These are phyloP conservation scores for Viola odorata DNA, from an alignment of 345 rosid species.

Conservation along the genomic window DNA sequence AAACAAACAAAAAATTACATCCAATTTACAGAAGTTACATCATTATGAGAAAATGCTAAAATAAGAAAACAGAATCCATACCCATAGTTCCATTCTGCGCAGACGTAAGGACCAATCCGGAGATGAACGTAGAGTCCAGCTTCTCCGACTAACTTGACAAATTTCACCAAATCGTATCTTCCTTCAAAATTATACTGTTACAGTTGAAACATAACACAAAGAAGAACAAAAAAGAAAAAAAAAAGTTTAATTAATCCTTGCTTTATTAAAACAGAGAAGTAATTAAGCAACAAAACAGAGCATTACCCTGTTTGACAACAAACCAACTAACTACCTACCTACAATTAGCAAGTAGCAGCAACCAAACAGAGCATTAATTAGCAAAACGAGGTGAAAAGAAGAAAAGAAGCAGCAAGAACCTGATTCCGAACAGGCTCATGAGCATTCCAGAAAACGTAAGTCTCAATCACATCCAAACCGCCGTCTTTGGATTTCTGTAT, in stretches of 20 bases:
- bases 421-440: constrained; percentile 82
- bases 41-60: not conserved
- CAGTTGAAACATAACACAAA: not conserved
- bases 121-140: constrained; percentile 92
- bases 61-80: constrained; percentile 13
- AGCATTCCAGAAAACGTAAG: constrained; percentile 82
- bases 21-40: not conserved
- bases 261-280: not conserved
- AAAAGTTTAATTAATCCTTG: not conserved
- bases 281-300: not conserved
- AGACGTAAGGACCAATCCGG: constrained; percentile 92
- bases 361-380: constrained; percentile 13
- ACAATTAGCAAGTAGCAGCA: not conserved
- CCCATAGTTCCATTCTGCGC: constrained; percentile 99
- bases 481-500: constrained; percentile 96
- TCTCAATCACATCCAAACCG: constrained; percentile 85
- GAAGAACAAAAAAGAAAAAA: not conserved
- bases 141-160: constrained; percentile 67
- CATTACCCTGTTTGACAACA: too few relatives aligned
- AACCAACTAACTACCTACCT: too few relatives aligned
- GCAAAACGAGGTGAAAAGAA: not conserved
- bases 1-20: not conserved
- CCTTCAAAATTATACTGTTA: constrained; percentile 86
- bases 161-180: constrained; percentile 78
- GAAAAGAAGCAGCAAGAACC: constrained; percentile 33